A percentile compares a stretch with the other conserved stretches of the same genome.
These are phyloP conservation scores for Sclerotinia subarctica DNA, from an alignment of 2,329 filamentous ascomycete genomes.

Conservation along the genomic window DNA sequence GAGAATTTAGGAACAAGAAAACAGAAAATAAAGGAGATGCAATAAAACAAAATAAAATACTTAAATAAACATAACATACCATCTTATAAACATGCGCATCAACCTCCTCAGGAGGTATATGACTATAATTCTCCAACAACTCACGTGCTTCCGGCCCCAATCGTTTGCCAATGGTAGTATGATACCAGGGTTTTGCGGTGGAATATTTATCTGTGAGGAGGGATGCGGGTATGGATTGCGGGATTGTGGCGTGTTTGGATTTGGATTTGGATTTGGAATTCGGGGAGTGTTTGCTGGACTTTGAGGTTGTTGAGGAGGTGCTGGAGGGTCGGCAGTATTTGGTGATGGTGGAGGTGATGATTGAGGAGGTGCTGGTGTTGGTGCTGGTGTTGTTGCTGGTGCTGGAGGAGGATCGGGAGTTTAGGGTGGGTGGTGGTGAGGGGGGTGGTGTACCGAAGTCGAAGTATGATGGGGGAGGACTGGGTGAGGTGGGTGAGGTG, in stretches of 20 bases:
- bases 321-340: background rate
- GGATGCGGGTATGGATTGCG: background rate
- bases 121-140: slow-evolving; percentile 28
- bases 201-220: slow-evolving; percentile 6
- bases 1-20: background rate
- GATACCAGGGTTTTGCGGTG: slow-evolving; percentile 16
- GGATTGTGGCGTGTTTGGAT: background rate
- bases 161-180: slow-evolving; percentile 4
- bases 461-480: background rate
- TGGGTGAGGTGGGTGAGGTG: background rate
- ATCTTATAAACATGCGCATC: slow-evolving; percentile 27
- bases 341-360: background rate
- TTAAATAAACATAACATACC: slow-evolving; percentile 16
- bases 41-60: too few relatives aligned
- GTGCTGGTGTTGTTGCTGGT: too few relatives aligned
- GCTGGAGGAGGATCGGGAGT: too few relatives aligned
- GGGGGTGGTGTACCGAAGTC: slow-evolving; percentile 5
- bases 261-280: too few relatives aligned
- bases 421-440: background rate
- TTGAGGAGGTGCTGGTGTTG: background rate
- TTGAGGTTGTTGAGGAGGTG: too few relatives aligned
- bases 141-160: slow-evolving; percentile 21
- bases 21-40: background rate
- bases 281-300: too few relatives aligned
- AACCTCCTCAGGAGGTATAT: slow-evolving; percentile 24